These are phyloP conservation scores for Powellomyces hirtus DNA, from an alignment of 192 early-diverging fungal species.

Conservation along the genomic window DNA sequence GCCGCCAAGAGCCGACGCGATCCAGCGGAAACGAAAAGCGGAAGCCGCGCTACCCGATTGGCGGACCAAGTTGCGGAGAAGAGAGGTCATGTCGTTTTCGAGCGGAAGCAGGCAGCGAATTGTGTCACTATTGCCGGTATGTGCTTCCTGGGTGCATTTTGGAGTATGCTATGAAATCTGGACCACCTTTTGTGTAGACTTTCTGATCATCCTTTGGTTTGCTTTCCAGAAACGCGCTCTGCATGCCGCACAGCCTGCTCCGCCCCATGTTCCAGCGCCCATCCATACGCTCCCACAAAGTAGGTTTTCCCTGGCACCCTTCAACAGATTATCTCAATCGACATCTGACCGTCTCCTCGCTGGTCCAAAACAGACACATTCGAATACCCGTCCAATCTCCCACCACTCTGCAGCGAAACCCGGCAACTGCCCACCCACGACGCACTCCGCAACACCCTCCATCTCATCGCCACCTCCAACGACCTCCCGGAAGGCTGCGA, in stretches of 20 bases:
- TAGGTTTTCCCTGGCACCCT: too few species aligned
- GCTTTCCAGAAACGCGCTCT: background rate
- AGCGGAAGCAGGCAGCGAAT: constrained; percentile 7
- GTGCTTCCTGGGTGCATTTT: too few species aligned
- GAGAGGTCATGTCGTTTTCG: constrained; percentile 31
- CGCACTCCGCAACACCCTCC: background rate
- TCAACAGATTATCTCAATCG: too few species aligned
- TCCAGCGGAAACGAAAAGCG: constrained; percentile 7
- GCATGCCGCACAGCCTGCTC: background rate
- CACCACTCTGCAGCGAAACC: constrained; percentile 3
- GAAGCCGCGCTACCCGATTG: constrained; percentile 17
- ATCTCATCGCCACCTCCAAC: background rate
- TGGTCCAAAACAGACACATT: background rate
- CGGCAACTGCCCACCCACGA: constrained; percentile 12
- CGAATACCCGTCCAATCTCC: background rate
- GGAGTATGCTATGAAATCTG: too few species aligned
- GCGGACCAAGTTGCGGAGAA: constrained; percentile 14
- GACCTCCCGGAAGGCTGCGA: background rate
- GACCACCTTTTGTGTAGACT: too few species aligned
- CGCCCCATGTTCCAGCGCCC: background rate
- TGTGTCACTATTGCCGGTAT: constrained; percentile 15
- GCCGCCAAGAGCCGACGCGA: background rate
- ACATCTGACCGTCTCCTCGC: too few species aligned
- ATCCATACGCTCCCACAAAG: background rate
- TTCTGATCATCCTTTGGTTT: too few species aligned